These are phyloP conservation scores for Psidium guajava DNA, from an alignment of 345 rosid genomes.

Conservation along the genomic window DNA sequence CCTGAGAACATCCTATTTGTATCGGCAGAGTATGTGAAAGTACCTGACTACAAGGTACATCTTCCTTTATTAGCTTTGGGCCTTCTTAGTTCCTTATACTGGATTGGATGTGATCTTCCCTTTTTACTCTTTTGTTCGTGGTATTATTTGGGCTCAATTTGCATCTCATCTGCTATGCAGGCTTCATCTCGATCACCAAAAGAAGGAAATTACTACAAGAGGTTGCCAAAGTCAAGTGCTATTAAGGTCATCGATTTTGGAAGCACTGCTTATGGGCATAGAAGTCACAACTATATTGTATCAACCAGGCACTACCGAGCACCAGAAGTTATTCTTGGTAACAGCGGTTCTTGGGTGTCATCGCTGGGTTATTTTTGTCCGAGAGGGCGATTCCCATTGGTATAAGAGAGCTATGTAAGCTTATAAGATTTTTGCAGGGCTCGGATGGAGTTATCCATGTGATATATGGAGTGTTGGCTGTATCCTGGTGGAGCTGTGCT, in stretches of 20 bases:
- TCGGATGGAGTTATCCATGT: slow-evolving; percentile 65
- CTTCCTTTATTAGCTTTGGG: background rate
- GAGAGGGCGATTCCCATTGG: background rate
- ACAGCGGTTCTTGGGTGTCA: background rate
- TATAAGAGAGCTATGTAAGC: background rate
- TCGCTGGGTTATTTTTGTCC: background rate
- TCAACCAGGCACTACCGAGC: slow-evolving; percentile 74
- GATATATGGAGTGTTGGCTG: slow-evolving; percentile 73
- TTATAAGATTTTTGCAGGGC: slow-evolving; percentile 28
- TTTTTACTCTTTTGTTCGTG: background rate
- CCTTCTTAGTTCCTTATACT: background rate
- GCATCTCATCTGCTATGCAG: slow-evolving; percentile 12
- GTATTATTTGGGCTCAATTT: background rate
- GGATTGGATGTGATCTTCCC: background rate
- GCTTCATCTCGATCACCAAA: slow-evolving; percentile 13
- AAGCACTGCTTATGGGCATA: slow-evolving; percentile 52
- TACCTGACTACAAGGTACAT: slow-evolving; percentile 51
- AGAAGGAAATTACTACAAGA: slow-evolving; percentile 31
- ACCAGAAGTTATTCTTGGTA: slow-evolving; percentile 75
- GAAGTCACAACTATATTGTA: slow-evolving; percentile 47
- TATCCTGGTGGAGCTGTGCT: slow-evolving; percentile 62
- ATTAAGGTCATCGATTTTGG: slow-evolving; percentile 76
- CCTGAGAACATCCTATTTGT: slow-evolving; percentile 61
- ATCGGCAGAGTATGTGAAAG: slow-evolving; percentile 45
- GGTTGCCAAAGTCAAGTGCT: slow-evolving; percentile 62